phyloP scores from a whole-genome alignment of 2,329 filamentous ascomycete genomes.

The Penicillium sp. region DNA sequence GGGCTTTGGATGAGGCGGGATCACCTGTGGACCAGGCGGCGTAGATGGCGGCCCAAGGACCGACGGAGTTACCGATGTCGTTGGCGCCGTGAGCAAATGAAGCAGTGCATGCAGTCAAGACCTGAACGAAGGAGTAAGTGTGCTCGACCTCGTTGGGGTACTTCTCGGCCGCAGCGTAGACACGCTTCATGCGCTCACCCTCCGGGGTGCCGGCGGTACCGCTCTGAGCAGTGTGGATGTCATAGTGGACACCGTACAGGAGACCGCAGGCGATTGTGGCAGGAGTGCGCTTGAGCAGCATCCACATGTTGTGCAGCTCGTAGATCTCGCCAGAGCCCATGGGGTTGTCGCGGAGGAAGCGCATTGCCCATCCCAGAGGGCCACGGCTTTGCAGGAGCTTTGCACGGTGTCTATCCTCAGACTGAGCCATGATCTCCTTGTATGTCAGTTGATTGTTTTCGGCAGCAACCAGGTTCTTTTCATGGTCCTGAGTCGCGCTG shows the following conservation, averaged over 20 bases:
- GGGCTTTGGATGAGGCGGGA: constrained; percentile 59
- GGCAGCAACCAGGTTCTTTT: constrained; percentile 42
- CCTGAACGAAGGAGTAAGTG: constrained; percentile 53
- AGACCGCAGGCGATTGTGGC: constrained; percentile 61
- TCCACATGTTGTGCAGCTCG: constrained; percentile 67
- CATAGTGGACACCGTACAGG: constrained; percentile 76
- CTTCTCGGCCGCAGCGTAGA: constrained; percentile 63
- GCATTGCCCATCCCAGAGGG: constrained; percentile 80
- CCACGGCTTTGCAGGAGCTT: constrained; percentile 62
- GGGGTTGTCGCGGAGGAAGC: constrained; percentile 69
- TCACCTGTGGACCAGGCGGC: constrained; percentile 63
- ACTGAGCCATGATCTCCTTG: constrained; percentile 59
- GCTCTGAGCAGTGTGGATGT: constrained; percentile 73
- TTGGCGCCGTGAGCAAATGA: constrained; percentile 67
- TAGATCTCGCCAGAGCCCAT: constrained; percentile 71
- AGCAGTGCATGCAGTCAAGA: constrained; percentile 52
- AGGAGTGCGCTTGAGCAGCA: constrained; percentile 63
- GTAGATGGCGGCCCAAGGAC: constrained; percentile 69
- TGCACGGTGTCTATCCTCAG: constrained; percentile 58
- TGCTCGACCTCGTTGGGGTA: constrained; percentile 70
- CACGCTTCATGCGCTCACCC: constrained; percentile 65
- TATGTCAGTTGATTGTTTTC: constrained; percentile 58
- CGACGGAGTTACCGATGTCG: constrained; percentile 70
- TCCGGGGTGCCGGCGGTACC: constrained; percentile 71
- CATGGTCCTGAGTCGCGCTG: constrained; percentile 27